Conservation (phyloP, 805 yeast species). For the Komagataella pseudopastoris region DNA sequence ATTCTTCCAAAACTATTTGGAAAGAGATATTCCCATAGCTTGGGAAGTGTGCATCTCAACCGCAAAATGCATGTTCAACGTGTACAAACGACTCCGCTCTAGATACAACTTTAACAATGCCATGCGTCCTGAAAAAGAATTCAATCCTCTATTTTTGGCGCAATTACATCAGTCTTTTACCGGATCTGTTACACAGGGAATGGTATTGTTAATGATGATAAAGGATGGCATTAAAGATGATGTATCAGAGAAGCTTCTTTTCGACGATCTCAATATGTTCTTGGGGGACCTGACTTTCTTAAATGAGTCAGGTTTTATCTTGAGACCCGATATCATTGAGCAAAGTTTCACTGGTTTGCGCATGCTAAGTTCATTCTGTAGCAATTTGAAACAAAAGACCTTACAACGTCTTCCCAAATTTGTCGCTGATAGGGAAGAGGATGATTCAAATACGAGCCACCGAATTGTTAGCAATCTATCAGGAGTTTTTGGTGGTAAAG, state of each 20-base stretch:
- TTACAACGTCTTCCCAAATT: not conserved
- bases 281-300: not conserved
- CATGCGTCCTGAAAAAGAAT: not conserved
- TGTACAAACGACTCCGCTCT: not conserved
- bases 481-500: not conserved
- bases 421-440: not conserved
- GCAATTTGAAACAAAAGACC: not conserved
- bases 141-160: not conserved
- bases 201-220: not conserved
- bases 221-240: not conserved
- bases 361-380: not conserved
- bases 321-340: conserved; percentile 38
- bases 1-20: not conserved
- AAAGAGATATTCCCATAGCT: not conserved
- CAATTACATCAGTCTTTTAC: not conserved
- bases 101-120: not conserved
- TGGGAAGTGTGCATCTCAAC: not conserved
- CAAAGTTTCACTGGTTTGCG: not conserved
- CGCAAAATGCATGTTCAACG: not conserved
- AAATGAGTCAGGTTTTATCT: conserved; percentile 24
- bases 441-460: not conserved
- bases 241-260: not conserved
- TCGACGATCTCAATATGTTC: not conserved
- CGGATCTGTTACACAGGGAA: not conserved
- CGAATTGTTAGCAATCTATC: not conserved